Evolutionary conservation across 1,284 basidiomycete genomes (phyloP), one percentile per base, ranked within the genome.

Genomic region (Schizophyllum amplum): DNA sequence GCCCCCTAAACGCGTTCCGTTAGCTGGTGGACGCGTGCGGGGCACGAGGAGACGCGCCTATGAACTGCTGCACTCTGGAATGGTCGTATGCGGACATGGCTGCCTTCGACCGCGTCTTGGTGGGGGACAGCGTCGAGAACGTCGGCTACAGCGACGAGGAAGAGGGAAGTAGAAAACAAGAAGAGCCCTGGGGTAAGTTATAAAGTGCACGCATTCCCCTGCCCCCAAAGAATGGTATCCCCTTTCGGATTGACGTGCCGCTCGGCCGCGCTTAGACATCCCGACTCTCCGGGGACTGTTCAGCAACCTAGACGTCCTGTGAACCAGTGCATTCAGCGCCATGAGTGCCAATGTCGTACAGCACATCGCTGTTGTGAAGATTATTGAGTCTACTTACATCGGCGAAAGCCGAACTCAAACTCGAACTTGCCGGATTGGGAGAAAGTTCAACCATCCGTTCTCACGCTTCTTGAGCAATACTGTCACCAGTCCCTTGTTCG

Each of bases 31-130:
- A 57, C 54, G 57, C 33, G 33, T 17, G 27, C 51, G 23, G 47
- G 25, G 46, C 33, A 25, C 20, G 57, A 56, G 51, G n/a, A 53
- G 60, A 60, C 62, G 64, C 61, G 86, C 90, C 94, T 67, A 96
- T 90, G 72, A 90, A 97, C 56, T 95, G 87, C 59, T 87, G 77
- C 62, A 94, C 90, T 76, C 82, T 87, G 60, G 83, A 80, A 68
- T 88, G 87, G 72, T 90, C 88, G 69, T 86, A 86, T 54, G 75
- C 70, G 64, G 83, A 77, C 86, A 89, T 89, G 67, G 65, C 13
- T 42, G 33, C 33, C 33, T 42, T 42, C 33, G 17, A 17, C 33
- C 33, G 33, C 33, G 3, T 42, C 33, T 42, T 13, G 33, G 11
- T n/a, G n/a, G 33, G 17, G 33, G 17, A 17, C 33, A 17, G 33